These are phyloP conservation scores for Paraurostyla sp. DNA, from an alignment of 73 alveolate species.

Conservation along the genomic window DNA sequence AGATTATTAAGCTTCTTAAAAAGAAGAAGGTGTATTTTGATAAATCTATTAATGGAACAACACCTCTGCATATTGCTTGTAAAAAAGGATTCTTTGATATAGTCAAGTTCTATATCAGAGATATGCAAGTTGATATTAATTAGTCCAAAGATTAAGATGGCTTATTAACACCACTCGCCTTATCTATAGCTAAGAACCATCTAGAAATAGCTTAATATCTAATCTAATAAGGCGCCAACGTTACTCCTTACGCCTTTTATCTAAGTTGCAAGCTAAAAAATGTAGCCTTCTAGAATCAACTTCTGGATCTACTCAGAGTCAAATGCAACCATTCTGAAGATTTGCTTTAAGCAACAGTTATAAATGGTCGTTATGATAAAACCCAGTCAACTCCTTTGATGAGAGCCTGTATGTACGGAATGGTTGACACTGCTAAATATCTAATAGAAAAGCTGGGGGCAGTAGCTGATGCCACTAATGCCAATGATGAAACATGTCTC, in stretches of 20 bases:
- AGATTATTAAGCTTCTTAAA: neutral
- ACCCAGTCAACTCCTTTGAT: constrained; percentile 49
- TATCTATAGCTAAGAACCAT: constrained; percentile 10
- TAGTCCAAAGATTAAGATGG: neutral
- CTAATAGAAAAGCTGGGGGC: constrained; percentile 16
- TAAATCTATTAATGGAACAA: constrained; percentile 4
- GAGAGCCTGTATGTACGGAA: constrained; percentile 27
- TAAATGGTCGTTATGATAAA: constrained; percentile 22
- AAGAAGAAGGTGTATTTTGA: neutral
- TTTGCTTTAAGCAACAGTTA: neutral
- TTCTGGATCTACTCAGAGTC: neutral
- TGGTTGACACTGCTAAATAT: neutral
- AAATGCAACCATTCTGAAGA: constrained; percentile 14
- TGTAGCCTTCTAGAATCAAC: neutral
- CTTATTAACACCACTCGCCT: neutral
- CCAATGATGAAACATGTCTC: constrained; percentile 39
- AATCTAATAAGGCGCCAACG: neutral
- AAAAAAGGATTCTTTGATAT: constrained; percentile 13
- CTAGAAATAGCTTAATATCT: constrained; percentile 12
- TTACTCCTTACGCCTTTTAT: constrained; percentile 13
- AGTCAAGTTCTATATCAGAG: neutral
- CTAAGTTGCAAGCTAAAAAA: constrained; percentile 13
- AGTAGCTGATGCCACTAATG: neutral
- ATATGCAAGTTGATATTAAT: neutral
- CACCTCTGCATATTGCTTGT: constrained; percentile 39